Evolutionary conservation across 2,329 filamentous ascomycete genomes (phyloP).

Genomic region (Ceratocystis huliohia): DNA sequence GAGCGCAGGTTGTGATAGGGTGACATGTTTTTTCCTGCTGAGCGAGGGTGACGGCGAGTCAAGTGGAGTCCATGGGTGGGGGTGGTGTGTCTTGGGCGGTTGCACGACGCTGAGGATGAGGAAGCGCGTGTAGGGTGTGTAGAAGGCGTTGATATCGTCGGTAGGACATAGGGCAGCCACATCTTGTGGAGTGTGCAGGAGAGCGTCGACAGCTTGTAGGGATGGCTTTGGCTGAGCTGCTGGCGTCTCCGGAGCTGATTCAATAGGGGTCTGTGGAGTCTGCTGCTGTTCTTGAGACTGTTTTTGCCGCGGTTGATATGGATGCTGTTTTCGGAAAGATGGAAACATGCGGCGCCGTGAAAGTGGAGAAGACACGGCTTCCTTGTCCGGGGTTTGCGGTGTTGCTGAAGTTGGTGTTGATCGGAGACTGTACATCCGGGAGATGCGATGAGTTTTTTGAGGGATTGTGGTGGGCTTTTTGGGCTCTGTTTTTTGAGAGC

Average conservation of each 20-base stretch:
- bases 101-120: constrained; percentile 27
- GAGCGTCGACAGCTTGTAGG: constrained; percentile 13
- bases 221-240: constrained; percentile 20
- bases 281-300: neutral
- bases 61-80: constrained; percentile 3
- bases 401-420: neutral
- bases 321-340: constrained; percentile 2
- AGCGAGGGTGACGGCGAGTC: constrained; percentile 4
- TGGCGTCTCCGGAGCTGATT: constrained; percentile 25
- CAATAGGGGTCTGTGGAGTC: neutral
- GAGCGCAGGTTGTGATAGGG: constrained; percentile 25
- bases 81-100: constrained; percentile 21
- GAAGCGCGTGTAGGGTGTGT: constrained; percentile 27
- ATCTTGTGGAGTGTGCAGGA: constrained; percentile 30
- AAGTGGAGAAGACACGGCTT: neutral
- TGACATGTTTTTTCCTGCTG: constrained; percentile 24
- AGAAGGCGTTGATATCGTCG: constrained; percentile 16
- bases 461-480: neutral
- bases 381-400: neutral
- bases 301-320: neutral
- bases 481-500: neutral
- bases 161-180: constrained; percentile 20
- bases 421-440: constrained; percentile 1
- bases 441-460: neutral
- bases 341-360: constrained; percentile 1